phyloP scores from a whole-genome alignment of 1,284 basidiomycete species.

The Puccinia horiana region DNA sequence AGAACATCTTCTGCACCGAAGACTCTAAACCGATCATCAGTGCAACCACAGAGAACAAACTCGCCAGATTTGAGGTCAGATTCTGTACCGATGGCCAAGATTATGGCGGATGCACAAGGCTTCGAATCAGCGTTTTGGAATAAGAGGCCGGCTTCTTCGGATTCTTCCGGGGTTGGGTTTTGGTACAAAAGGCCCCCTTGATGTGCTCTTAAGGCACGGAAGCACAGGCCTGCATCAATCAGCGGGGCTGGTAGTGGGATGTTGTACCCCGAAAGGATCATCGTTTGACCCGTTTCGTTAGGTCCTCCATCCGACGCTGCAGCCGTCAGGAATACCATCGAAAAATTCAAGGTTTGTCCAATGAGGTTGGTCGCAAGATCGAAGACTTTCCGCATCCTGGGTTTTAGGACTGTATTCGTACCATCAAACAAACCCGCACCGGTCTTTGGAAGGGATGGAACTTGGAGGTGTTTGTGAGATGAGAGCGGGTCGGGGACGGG shows the following conservation, averaged over 20 bases:
- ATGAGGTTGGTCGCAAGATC: slow-evolving; percentile 53
- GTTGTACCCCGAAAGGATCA: slow-evolving; percentile 53
- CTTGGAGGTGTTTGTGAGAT: neutral
- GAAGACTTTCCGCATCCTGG: slow-evolving; percentile 54
- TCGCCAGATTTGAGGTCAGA: slow-evolving; percentile 44
- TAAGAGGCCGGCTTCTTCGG: slow-evolving; percentile 5
- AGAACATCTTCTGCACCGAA: slow-evolving; percentile 53
- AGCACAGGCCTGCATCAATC: slow-evolving; percentile 54
- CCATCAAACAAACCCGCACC: slow-evolving; percentile 24
- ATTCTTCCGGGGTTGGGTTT: slow-evolving; percentile 50
- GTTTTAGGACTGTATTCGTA: neutral
- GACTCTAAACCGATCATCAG: slow-evolving; percentile 50
- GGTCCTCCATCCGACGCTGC: neutral
- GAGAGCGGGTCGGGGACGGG: neutral
- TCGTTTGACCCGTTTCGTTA: neutral
- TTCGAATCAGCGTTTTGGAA: neutral
- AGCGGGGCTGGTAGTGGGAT: slow-evolving; percentile 52
- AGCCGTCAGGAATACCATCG: slow-evolving; percentile 54
- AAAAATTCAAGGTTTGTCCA: slow-evolving; percentile 53
- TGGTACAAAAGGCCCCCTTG: slow-evolving; percentile 56
- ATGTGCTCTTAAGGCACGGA: slow-evolving; percentile 53
- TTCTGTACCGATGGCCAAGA: slow-evolving; percentile 53
- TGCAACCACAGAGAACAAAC: slow-evolving; percentile 54
- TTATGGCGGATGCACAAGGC: slow-evolving; percentile 51
- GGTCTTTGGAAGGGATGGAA: neutral